Percentiles rank a stretch among this genome's conserved stretches.
Conservation (phyloP, 306 rosid species). For the Geum urbanum region DNA sequence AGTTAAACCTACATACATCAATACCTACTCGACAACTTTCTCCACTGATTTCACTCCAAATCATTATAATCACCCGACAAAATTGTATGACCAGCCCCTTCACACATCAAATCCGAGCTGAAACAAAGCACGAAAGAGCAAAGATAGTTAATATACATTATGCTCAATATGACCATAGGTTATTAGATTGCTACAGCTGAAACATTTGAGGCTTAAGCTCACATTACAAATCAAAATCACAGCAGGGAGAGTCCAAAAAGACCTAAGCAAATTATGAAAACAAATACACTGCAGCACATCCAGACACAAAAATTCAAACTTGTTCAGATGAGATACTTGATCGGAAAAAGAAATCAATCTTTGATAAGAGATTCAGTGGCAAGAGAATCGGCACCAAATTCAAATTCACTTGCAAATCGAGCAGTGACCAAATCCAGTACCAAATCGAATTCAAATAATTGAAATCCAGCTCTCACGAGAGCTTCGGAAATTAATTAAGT, state of each 20-base stretch:
- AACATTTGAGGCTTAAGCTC: neutral
- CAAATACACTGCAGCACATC: neutral
- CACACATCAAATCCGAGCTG: constrained; percentile 25
- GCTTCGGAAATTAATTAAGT: neutral
- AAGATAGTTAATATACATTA: constrained; percentile 1
- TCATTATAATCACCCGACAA: constrained; percentile 52
- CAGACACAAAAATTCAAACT: no score
- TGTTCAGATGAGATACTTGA: no score
- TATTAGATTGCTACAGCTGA: neutral
- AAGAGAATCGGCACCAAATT: neutral
- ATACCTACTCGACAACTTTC: constrained; percentile 44
- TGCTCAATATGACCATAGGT: neutral
- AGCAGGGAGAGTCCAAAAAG: neutral
- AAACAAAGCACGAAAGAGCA: constrained; percentile 14
- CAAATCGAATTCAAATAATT: neutral
- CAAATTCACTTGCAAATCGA: constrained; percentile 1
- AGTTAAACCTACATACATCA: constrained; percentile 41
- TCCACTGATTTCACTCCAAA: constrained; percentile 50
- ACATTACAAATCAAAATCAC: neutral
- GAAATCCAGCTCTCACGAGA: constrained; percentile 7
- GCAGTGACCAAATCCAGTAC: neutral
- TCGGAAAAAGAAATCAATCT: neutral
- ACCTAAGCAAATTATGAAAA: neutral
- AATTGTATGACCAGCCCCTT: constrained; percentile 31
- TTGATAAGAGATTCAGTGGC: neutral